Percentiles rank a stretch among this genome's conserved stretches.
phyloP scores from a whole-genome alignment of 1,139 yeast genomes.

The Blastobotrys malaysiensis region DNA sequence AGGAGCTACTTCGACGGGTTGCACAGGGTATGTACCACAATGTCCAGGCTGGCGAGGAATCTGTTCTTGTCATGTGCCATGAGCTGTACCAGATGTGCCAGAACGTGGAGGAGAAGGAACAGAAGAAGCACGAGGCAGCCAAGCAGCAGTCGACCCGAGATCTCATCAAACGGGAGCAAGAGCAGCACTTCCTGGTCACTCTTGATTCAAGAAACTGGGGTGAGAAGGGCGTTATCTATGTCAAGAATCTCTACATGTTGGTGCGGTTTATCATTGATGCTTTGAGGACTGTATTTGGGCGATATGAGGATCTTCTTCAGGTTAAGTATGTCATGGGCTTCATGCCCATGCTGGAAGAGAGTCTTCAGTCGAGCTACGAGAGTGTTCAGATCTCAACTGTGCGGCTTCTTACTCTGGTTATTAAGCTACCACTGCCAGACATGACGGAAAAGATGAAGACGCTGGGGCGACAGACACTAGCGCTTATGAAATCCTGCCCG shows the following conservation, averaged over 20 bases:
- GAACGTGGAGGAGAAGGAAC: slow-evolving; percentile 27
- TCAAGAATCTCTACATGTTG: slow-evolving; percentile 51
- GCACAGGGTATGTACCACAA: slow-evolving; percentile 75
- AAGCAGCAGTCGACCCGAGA: slow-evolving; percentile 23
- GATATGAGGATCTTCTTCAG: slow-evolving; percentile 47
- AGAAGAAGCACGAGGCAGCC: slow-evolving; percentile 28
- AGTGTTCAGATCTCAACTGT: slow-evolving; percentile 66
- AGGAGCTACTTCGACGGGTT: slow-evolving; percentile 70
- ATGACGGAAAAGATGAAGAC: slow-evolving; percentile 40
- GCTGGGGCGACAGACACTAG: slow-evolving; percentile 46
- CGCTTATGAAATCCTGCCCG: slow-evolving; percentile 68
- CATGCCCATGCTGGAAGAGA: slow-evolving; percentile 61
- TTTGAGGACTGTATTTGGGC: slow-evolving; percentile 63
- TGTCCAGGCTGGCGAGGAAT: slow-evolving; percentile 50
- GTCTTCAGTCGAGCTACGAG: slow-evolving; percentile 64
- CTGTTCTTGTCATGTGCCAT: slow-evolving; percentile 64
- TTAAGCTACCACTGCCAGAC: slow-evolving; percentile 58
- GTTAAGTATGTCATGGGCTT: slow-evolving; percentile 64
- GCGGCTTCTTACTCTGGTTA: slow-evolving; percentile 54
- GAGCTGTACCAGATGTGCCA: slow-evolving; percentile 61
- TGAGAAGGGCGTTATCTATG: slow-evolving; percentile 49
- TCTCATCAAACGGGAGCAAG: slow-evolving; percentile 18
- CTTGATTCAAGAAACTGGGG: slow-evolving; percentile 54
- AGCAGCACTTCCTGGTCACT: slow-evolving; percentile 61
- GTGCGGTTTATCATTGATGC: slow-evolving; percentile 69